Base-by-base conservation (phyloP, 202 grass and related monocot genomes). In the Zizania palustris region DNA sequence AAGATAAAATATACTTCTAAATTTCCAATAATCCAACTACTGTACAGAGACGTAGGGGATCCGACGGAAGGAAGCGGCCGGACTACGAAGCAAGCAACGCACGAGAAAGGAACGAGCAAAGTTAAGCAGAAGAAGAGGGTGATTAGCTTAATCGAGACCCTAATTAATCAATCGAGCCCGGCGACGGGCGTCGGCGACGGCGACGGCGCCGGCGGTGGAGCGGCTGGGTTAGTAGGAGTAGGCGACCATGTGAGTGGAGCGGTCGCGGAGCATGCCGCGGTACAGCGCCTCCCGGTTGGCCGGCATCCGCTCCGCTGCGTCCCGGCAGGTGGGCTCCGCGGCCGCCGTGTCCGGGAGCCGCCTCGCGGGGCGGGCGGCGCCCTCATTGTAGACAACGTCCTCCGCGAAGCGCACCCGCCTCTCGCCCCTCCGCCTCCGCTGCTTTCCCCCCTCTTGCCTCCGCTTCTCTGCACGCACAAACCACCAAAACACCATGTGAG, bases 251-350 rank as follows among this genome's bases (percentile, higher is more conserved):
- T 86, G 85, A 65, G 82, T 60, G 76, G 82, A 73, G 54, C 93
- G 88, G 63, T 91, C 85, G 39, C 88, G 93, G 80, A 97, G 88
- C 69, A 97, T 93, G 80, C 93, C 93, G 45, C 90, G 87, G 86
- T 97, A 97, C 11, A 97, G 84, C 71, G 84, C 93, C 84, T 83
- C 88, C 69, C 91, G 62, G 82, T 97, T 97, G 8, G 90, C 84
- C 65, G 93, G 93, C 93, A 97, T 93, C 72, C 60, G 74, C 1
- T 80, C 61, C 53, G 74, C n/a, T 40, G 37, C 60, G 69, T 35
- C 80, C 74, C 73, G 72, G 82, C 73, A 88, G 5, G 57, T 60
- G 50, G 36, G 8, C 56, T 55, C 20, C 14, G 68, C 35, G 4
- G 53, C 0, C 4, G 45, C 38, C 50, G 9, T 60, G 4, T 37